Base-by-base conservation (phyloP, 306 rosid species). In the Gleditsia sinensis region DNA sequence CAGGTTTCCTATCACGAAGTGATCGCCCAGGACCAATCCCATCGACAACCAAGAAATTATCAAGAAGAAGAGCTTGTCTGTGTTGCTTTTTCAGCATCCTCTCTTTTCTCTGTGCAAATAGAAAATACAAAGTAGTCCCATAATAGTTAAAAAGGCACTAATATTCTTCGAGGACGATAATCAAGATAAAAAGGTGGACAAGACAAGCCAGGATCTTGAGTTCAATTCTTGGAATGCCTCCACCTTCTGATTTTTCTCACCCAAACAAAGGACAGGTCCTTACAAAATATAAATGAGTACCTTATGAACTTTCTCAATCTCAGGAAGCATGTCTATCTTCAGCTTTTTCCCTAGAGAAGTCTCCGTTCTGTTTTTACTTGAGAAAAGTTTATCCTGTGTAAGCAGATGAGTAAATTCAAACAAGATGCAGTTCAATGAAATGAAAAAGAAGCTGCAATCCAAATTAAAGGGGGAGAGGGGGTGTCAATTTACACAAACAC, bases 41-140 rank as follows among this genome's bases (percentile, higher is more conserved):
- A 77, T 93, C 98, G 49, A 85, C 86, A 67, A 46, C 83, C 80
- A 83, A 77, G 75, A 76, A 91, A 83, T 75, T 91, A 82, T 93
- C 98, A 75, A 93, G 95, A 74, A 93, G 98, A 71, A 93, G 96
- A 77, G 98, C 97, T 85, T 93, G 87, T 73, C 98, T 93, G 54
- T 93, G 97, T 53, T 91, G 98, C 78, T 91, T 93, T 76, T 93
- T 93, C 87, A 91, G 82, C 83, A 89, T 76, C 78, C 57, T 88
- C 83, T 93, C 98, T 85, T 91, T 93, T 84, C 85, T 91, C 98
- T 93, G 93, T 69, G 48, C 67, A 87, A 43, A 67, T 33, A 60
- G 77, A 28, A 71, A 74, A 72, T 59, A 49, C 58, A 80, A 63
- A n/a, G 1, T 34, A 68, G 9, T 58, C 66, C 64, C 45, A 36